Evolutionary conservation across 176 grass and related monocot species (phyloP).

Genomic region (Luzula sylvatica): DNA sequence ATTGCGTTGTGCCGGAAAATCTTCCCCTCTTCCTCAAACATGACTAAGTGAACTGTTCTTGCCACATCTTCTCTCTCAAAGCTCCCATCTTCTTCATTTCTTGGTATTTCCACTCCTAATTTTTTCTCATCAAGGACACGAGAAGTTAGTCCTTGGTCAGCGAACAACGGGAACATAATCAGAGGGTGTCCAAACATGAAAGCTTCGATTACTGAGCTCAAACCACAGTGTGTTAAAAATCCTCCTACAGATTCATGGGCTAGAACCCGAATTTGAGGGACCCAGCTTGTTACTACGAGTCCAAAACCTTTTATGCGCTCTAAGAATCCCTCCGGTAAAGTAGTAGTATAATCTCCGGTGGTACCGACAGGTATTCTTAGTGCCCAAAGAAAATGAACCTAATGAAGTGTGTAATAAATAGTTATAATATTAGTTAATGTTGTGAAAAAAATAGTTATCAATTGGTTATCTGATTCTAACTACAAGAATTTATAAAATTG

Average conservation of each 20-base stretch:
- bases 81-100: constrained; percentile 23
- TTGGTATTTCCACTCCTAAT: constrained; percentile 12
- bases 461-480: too few relatives aligned
- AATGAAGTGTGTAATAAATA: too few relatives aligned
- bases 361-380: neutral
- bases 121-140: constrained; percentile 7
- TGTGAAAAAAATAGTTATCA: too few relatives aligned
- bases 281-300: constrained; percentile 7
- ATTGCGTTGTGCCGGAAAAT: constrained; percentile 10
- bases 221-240: constrained; percentile 25
- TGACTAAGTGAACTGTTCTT: neutral
- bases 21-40: constrained; percentile 16
- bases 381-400: constrained; percentile 21
- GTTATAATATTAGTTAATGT: too few relatives aligned
- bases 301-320: neutral
- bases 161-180: constrained; percentile 35
- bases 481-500: too few relatives aligned
- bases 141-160: constrained; percentile 24
- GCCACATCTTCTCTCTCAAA: constrained; percentile 20
- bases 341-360: neutral
- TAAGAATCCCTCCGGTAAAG: constrained; percentile 14
- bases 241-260: constrained; percentile 5
- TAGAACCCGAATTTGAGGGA: constrained; percentile 16
- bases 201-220: constrained; percentile 22
- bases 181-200: constrained; percentile 20